Base-by-base conservation (phyloP, 805 yeast species). In the Tetrapisispora nanseiensis region DNA sequence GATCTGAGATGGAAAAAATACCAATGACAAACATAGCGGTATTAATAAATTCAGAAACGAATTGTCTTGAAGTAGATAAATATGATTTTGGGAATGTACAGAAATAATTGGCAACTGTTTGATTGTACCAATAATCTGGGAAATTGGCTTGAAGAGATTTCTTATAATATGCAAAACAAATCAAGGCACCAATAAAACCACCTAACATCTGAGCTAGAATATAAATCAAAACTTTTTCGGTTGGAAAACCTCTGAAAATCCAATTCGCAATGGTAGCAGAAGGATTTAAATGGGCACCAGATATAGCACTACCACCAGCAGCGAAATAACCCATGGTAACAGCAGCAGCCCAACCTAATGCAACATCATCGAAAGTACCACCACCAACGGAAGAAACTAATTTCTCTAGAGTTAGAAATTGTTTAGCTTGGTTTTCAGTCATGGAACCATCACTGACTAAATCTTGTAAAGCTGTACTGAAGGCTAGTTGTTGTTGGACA, bases 201-300 rank as follows among this genome's bases (percentile, higher is more conserved):
- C 80, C 80, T 10, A 73, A 48, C 21, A 71, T 45, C 56, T 74
- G 80, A 18, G 73, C 71, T 21, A 66, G 45, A 28, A 72, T 51
- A 53, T 73, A 75, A 28, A 63, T 42, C 18, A 69, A 71, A 19
- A 71, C 65, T 46, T 74, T 73, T 41, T 59, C 60, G 63, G 71
- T 63, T 22, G 78, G 78, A 51, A 75, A 74, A 7, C 71, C 72
- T 57, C 80, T 67, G 51, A 61, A 75, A 11, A 70, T 52, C 46
- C 72, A 73, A 51, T 69, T 63, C 9, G 69, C 55, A 8, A 75
- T 39, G 1, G 79, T 73, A 28, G 74, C 68, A 43, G 75, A 73
- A 3, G 79, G 78, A 55, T 75, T 74, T 45, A 74, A 53, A 55
- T 74, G 80, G n/a, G 74, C 80, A 52, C 78, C 79, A 30, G 78